phyloP scores from a whole-genome alignment of 2,329 filamentous ascomycete species.

The Rutstroemia sp. region DNA sequence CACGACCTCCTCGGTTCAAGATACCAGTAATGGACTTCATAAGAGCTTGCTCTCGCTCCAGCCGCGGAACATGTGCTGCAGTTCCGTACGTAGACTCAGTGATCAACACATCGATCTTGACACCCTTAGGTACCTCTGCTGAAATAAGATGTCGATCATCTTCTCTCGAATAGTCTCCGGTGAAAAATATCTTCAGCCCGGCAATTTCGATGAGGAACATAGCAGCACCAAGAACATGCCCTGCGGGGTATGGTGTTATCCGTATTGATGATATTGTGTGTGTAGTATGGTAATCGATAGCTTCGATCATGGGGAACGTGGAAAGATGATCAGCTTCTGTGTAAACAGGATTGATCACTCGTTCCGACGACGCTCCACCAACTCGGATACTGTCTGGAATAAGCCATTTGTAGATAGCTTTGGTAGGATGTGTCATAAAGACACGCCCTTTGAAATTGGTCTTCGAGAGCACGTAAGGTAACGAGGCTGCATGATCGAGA shows the following conservation, averaged over 20 bases:
- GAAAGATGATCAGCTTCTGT: conserved; percentile 93
- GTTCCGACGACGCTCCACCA: conserved; percentile 54
- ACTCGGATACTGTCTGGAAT: conserved; percentile 96
- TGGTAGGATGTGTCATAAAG: conserved; percentile 99
- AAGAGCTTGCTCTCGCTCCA: conserved; percentile 85
- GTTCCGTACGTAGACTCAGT: conserved; percentile 97
- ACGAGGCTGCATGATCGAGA: conserved; percentile 95
- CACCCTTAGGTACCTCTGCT: conserved; percentile 76
- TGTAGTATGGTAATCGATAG: conserved; percentile 96
- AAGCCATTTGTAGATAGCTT: conserved; percentile 99
- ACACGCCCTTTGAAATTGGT: conserved; percentile 95
- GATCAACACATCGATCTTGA: conserved; percentile 94
- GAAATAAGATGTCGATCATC: conserved; percentile 94
- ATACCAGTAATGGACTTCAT: conserved; percentile 95
- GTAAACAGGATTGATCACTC: conserved; percentile 68
- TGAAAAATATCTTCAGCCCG: conserved; percentile 94
- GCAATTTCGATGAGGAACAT: conserved; percentile 99
- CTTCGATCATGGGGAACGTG: conserved; percentile 90
- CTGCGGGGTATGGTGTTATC: conserved; percentile 93
- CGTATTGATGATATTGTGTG: conserved; percentile 95
- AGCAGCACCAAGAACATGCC: conserved; percentile 94
- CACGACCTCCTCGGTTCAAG: conserved; percentile 83
- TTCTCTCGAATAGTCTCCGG: conserved; percentile 93
- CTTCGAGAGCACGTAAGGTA: conserved; percentile 95
- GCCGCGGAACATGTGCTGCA: conserved; percentile 80